Base-by-base conservation (phyloP, 208 protist genomes). In the Leishmania major region DNA sequence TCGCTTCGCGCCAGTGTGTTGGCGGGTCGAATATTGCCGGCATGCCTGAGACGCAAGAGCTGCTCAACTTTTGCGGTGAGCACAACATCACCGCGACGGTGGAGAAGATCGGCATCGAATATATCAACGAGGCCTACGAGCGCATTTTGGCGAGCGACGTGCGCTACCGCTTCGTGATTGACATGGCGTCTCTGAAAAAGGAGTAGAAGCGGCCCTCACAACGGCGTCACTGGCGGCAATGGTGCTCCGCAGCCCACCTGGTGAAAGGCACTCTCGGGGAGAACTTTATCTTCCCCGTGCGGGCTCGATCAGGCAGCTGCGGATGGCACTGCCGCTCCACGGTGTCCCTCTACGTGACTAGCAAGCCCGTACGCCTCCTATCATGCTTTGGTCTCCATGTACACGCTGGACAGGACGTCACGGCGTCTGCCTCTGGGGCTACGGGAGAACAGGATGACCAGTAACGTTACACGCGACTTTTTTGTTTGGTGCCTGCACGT, bases 61-160 rank as follows among this genome's bases (percentile, higher is more conserved):
- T 98, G 89, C 83, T 98, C 15, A 89, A 96, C 84, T 93, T 98
- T 81, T 96, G 92, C 77, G 85, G 77, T 60, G 81, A 93, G 81
- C 87, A 97, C 86, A 86, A 86, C 79, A 94, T 97, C 73, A 79
- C 83, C 10, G 87, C 90, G 45, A 88, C 91, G 15, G 90, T 95
- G 59, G 89, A 96, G 83, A 83, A 89, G 79, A 92, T 95, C 79
- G 82, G 77, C 35, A 93, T 93, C 57, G 70, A 89, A 51, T 80
- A 92, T 71, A 93, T 96, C 88, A 96, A 96, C 78, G 84, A 89
- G 71, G 92, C 90, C 40, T 94, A 91, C 80, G 88, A 92, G 76
- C 90, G 91, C 55, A 92, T 93, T 81, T 62, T 87, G 51, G 90
- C 89, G 84, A 91, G 84, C 81, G 93, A 93, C 78, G 91, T 96